Evolutionary conservation across 192 early-diverging fungal species (phyloP), one percentile per base, ranked within the genome.

Genomic region (Coemansia sp.): DNA sequence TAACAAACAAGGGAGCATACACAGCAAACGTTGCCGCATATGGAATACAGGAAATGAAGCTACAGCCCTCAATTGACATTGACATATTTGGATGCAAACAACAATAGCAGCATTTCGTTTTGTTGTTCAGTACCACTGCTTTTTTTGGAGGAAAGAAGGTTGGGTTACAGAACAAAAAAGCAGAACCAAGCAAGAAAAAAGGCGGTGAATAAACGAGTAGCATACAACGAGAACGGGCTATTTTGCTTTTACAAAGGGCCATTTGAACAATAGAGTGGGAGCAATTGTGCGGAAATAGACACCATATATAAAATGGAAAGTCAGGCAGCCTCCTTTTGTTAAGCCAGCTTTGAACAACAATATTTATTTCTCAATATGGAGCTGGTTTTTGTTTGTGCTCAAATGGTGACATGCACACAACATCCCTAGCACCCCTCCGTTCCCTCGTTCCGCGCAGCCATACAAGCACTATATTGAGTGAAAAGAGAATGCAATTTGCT

Each of bases 391-490:
- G 37, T 40, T 15, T 8, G 18, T 19, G 57, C 39, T 8, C 57
- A 59, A 21, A 59, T 39, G 8, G 40, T 41, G 18, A 59, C 57
- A 59, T 56, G 22, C 55, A 36, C 55, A 49, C 16, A 12, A 41
- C 57, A 37, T 37, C 57, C 57, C 39, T 19, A 16, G 9, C 39
- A 39, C 32, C 57, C 57, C 57, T 59, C 57, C n/a, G 39, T 59
- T 59, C 57, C 57, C 57, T 59, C 57, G 57, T 59, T 41, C 51
- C n/a, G n/a, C n/a, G 13, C 51, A 52, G 51, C 16, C 22, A 26
- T 26, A 37, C 19, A 59, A 59, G 57, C 37, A 41, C 57, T 41
- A 59, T 59, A 18, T 59, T 59, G 51, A 22, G 0, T 15, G 47
- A n/a, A 18, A 8, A 49, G 2, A 32, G 32, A 32, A 32, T 32